Evolutionary conservation across 2,329 filamentous ascomycete species (phyloP).

Genomic region (Microcera coccophila): DNA sequence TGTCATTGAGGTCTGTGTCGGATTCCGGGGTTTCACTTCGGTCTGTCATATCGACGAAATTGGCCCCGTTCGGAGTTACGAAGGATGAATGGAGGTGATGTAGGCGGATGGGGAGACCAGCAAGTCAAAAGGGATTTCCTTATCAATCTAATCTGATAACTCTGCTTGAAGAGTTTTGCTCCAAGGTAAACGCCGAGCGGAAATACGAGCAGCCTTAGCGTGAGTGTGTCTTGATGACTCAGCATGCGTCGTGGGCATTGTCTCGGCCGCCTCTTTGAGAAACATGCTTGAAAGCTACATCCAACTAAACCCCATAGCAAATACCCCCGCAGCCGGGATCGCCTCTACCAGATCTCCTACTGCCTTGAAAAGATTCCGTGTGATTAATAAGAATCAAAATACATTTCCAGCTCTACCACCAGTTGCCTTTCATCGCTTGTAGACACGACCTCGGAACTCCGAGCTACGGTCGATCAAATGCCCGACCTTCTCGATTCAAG

Average conservation of each 20-base stretch:
- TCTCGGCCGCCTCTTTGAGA: too few relatives aligned
- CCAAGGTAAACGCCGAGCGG: constrained; percentile 28
- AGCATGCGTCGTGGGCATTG: neutral
- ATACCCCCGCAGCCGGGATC: too few relatives aligned
- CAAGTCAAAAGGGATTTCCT: constrained; percentile 30
- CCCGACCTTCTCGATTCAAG: neutral
- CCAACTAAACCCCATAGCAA: too few relatives aligned
- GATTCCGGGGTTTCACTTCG: constrained; percentile 40
- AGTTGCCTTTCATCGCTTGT: too few relatives aligned
- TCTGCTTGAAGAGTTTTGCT: constrained; percentile 24
- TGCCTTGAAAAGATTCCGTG: too few relatives aligned
- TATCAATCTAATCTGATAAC: constrained; percentile 43
- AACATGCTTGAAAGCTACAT: too few relatives aligned
- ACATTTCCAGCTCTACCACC: too few relatives aligned
- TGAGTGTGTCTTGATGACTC: constrained; percentile 4
- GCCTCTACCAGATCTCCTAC: too few relatives aligned
- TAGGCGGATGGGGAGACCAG: constrained; percentile 23
- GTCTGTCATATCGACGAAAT: constrained; percentile 26
- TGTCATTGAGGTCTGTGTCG: constrained; percentile 26
- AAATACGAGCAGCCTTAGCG: constrained; percentile 30
- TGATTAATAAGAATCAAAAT: too few relatives aligned
- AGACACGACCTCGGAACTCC: neutral
- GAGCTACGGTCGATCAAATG: neutral
- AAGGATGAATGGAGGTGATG: constrained; percentile 22
- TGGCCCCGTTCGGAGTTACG: constrained; percentile 35